Base-by-base conservation (phyloP, 176 grass and related monocot species). In the Raddia distichophylla region DNA sequence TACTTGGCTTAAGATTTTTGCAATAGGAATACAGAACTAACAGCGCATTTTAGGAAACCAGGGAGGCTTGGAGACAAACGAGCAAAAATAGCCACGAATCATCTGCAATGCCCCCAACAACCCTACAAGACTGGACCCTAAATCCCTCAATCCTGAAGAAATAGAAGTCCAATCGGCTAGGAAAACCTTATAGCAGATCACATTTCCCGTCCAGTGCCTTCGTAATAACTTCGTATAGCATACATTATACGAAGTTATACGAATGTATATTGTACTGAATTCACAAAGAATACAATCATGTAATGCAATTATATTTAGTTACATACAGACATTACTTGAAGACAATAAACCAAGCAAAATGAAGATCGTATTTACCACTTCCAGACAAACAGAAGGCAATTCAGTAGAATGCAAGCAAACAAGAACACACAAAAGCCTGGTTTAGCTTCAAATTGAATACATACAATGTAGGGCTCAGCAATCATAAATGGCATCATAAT, bases 171-270 rank as follows among this genome's bases (percentile, higher is more conserved):
- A 80, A 69, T 69, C 40, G 40, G 19, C 37, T 19, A 56, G 51
- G 46, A 13, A n/a, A 80, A 45, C 15, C 78, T 42, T 50, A 80
- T 64, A 64, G 7, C 3, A 16, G 11, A 43, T 79, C 33, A 37
- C 77, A 69, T 57, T 67, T 64, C 78, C 15, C 77, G 55, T 56
- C 77, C 37, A 2, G 50, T n/a, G 32, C 76, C 49, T 35, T 18
- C 40, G 44, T 42, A 48, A 62, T 45, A 35, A 74, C 58, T 46
- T 15, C 6, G n/a, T 4, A 42, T 45, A n/a, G n/a, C n/a, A n/a
- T n/a, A n/a, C n/a, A n/a, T n/a, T n/a, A n/a, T n/a, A n/a, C n/a
- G n/a, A n/a, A n/a, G n/a, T n/a, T n/a, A n/a, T n/a, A n/a, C n/a
- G n/a, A n/a, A 1, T 40, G 49, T 57, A 33, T 44, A 9, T 75